A percentile compares a stretch with the other conserved stretches of the same genome.
Evolutionary conservation across 805 yeast genomes (phyloP).

Genomic region (Blastobotrys terrestris): DNA sequence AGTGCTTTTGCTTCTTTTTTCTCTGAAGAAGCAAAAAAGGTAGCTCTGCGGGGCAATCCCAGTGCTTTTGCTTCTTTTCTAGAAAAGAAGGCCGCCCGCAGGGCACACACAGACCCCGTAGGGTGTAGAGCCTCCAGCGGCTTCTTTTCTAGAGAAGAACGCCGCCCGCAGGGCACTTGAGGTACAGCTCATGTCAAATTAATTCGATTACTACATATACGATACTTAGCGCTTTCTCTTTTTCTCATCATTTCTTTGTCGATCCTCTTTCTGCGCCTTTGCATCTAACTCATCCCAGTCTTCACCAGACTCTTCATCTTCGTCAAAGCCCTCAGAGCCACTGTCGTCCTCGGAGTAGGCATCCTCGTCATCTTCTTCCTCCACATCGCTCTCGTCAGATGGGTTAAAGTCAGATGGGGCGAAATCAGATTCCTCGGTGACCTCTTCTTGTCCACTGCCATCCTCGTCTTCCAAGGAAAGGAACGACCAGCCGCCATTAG

Average conservation of each 20-base stretch:
- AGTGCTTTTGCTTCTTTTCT: too few relatives aligned
- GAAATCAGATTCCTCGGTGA: constrained; percentile 56
- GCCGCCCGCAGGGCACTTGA: too few relatives aligned
- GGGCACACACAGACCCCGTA: too few relatives aligned
- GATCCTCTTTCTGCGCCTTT: constrained; percentile 39
- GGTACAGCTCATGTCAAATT: too few relatives aligned
- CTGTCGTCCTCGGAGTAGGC: constrained; percentile 18
- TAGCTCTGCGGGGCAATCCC: too few relatives aligned
- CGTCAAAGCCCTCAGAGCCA: constrained; percentile 29
- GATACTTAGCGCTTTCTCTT: constrained; percentile 1
- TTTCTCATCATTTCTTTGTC: constrained; percentile 17
- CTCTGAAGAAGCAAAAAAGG: too few relatives aligned
- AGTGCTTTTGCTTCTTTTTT: too few relatives aligned
- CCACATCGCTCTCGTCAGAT: constrained; percentile 44
- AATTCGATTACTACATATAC: constrained; percentile 24
- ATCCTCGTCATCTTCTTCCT: constrained; percentile 30
- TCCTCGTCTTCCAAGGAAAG: constrained; percentile 82
- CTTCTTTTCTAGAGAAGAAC: too few relatives aligned
- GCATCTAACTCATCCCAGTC: constrained; percentile 59
- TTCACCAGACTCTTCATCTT: constrained; percentile 24
- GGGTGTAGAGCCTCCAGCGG: too few relatives aligned
- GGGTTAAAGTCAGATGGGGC: constrained; percentile 58
- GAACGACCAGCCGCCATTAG: constrained; percentile 95
- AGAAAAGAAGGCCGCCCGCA: too few relatives aligned
- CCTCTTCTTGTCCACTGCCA: constrained; percentile 63